Evolutionary conservation across 2,329 filamentous ascomycete species (phyloP), one percentile per base, ranked within the genome.

Genomic region (Talaromyces sp.): DNA sequence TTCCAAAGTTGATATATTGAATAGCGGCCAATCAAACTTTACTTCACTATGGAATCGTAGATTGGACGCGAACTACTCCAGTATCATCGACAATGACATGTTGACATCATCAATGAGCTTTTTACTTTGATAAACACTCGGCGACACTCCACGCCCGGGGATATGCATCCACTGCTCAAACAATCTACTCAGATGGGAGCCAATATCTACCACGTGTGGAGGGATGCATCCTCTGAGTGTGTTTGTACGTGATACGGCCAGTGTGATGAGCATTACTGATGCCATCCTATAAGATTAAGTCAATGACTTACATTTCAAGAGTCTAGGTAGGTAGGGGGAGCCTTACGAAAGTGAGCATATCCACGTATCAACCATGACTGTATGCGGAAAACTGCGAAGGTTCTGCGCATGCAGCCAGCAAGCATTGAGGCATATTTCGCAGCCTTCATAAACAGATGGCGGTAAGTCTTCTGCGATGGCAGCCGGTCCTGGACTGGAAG

Each of bases 301-400:
- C 22, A 27, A 31, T 50, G 5, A n/a, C 13, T 9, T 16, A 31
- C 16, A 9, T 13, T 16, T 6, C 11, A 9, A 16, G 22, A 16
- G 13, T 27, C 27, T 31, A 31, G 27, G 13, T 50, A 4, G 27
- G 22, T 9, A 27, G 3, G 83, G 31, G 1, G 14, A 3, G 27
- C 19, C 81, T 70, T 73, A 84, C 82, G 82, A 84, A 0, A 85
- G 68, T 0, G 82, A 83, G 54, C 83, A 85, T 24, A 85, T 85
- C 83, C 83, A 85, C 0, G 82, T 84, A 68, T 85, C 83, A 1
- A 85, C 78, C 39, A 85, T 70, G 0, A 85, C 78, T 0, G 83
- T 85, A 57, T 85, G 83, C 0, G 80, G 74, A 63, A 83, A 84
- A 0, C 80, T 79, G 24, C 80, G 69, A 3, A 85, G 67, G 45